phyloP scores from a whole-genome alignment of 106 monocot genomes.

The Platanthera zijinensis region DNA sequence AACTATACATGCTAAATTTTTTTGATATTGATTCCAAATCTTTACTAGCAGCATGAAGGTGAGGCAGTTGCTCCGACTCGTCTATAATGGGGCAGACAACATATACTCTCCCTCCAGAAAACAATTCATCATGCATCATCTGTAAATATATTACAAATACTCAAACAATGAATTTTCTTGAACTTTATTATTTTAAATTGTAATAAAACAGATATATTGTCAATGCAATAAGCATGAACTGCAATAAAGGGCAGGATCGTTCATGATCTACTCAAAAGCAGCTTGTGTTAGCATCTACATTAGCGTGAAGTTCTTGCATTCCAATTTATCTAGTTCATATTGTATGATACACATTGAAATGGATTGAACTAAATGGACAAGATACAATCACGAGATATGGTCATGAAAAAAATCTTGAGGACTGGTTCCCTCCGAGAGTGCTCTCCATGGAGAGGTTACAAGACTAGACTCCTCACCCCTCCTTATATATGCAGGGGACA shows the following conservation, averaged over 20 bases:
- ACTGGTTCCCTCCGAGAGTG: too few relatives aligned
- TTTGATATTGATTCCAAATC: slow-evolving; percentile 49
- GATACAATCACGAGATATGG: too few relatives aligned
- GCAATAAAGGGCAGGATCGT: background rate
- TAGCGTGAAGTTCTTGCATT: too few relatives aligned
- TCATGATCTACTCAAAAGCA: background rate
- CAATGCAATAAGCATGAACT: background rate
- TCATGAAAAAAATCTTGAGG: too few relatives aligned
- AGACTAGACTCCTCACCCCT: too few relatives aligned
- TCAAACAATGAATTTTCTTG: background rate
- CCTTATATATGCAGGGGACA: too few relatives aligned
- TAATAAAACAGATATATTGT: background rate
- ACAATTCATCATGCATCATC: slow-evolving; percentile 89
- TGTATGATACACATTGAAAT: too few relatives aligned
- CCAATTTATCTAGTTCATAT: too few relatives aligned
- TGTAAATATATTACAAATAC: slow-evolving; percentile 21
- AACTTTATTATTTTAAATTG: background rate
- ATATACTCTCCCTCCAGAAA: slow-evolving; percentile 68
- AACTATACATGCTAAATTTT: slow-evolving; percentile 56
- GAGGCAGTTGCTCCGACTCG: slow-evolving; percentile 86
- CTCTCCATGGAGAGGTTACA: too few relatives aligned
- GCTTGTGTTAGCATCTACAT: background rate
- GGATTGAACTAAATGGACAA: too few relatives aligned
- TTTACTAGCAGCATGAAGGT: slow-evolving; percentile 65
- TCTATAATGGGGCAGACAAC: slow-evolving; percentile 88